Evolutionary conservation across 2,329 filamentous ascomycete genomes (phyloP), one percentile per base, ranked within the genome.

Genomic region (Nectriaceae sp.): DNA sequence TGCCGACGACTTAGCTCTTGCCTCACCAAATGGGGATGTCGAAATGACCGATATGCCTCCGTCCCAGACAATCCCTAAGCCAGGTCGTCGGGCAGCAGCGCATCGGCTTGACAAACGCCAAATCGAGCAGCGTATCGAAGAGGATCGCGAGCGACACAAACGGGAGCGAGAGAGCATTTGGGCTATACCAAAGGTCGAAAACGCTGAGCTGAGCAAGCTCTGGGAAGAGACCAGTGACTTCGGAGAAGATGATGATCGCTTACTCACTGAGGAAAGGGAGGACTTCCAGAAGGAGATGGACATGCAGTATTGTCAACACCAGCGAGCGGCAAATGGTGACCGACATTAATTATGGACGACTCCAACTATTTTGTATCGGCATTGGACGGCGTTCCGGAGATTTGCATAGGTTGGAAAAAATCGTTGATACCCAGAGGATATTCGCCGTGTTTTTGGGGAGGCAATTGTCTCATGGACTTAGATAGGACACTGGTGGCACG

Each of bases 61-160:
- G 5, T 70, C 70, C 11, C 73, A 74, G 52, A 67, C 70, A 5
- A 67, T 70, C n/a, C 67, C 70, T 1, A 70, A 65, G 51, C 61
- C 65, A 15, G 59, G 61, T 11, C 69, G 59, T 50, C 65, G 61
- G 49, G 62, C 55, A 39, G 65, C 54, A 49, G 62, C 66, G 4
- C 69, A 72, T 21, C 68, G 73, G 15, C 68, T 94, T 43, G 90
- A 97, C 63, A 94, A 93, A 71, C 82, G 88, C 47, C 89, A 96
- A 71, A 89, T 97, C 44, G 92, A 97, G 72, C 92, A 97, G 74
- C 80, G 94, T 35, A 96, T 99, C 54, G 95, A 99, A 61, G 95
- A 99, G 71, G 94, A 99, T 69, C 79, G 94, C 3, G 94, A 99
- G 69, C 78, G 94, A 37, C 95, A 99, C 70, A 99, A 99, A 76